A percentile compares a stretch with the other conserved stretches of the same genome.
phyloP scores from a whole-genome alignment of 192 early-diverging fungal genomes.

The Cladochytrium replicatum region DNA sequence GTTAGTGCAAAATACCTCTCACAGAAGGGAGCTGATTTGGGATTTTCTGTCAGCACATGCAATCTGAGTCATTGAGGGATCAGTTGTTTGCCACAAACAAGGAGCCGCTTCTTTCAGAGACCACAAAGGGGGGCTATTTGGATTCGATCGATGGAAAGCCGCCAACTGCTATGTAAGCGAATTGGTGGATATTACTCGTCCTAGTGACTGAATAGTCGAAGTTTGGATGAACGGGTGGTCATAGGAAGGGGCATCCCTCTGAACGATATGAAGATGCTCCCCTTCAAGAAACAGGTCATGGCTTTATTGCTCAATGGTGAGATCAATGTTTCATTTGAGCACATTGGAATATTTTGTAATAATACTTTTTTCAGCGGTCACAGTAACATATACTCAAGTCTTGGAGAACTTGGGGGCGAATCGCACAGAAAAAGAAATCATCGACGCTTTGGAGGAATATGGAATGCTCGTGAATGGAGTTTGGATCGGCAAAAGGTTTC shows the following conservation, averaged over 20 bases:
- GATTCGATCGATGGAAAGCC: no score
- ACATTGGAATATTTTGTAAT: no score
- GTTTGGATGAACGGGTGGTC: no score
- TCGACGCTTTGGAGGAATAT: conserved; percentile 13
- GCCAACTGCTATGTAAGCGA: no score
- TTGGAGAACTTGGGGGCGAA: no score
- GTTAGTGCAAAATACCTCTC: no score
- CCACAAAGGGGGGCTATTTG: conserved; percentile 5
- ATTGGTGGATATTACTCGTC: no score
- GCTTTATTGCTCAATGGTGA: conserved; percentile 25
- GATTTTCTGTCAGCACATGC: no score
- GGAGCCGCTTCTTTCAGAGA: not conserved
- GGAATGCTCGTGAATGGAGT: conserved; percentile 28
- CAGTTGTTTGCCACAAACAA: not conserved
- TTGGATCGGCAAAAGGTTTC: conserved; percentile 30
- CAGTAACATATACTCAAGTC: no score
- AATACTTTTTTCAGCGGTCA: no score
- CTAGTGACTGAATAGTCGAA: no score
- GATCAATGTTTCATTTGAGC: not conserved
- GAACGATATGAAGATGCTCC: conserved; percentile 14
- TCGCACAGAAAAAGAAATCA: conserved; percentile 17
- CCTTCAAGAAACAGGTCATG: conserved; percentile 16
- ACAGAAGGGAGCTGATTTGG: no score
- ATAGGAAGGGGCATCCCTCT: conserved; percentile 10
- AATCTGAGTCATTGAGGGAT: not conserved